Evolutionary conservation across 1,284 basidiomycete species (phyloP).

Genomic region (Coniferiporia sulphurascens): DNA sequence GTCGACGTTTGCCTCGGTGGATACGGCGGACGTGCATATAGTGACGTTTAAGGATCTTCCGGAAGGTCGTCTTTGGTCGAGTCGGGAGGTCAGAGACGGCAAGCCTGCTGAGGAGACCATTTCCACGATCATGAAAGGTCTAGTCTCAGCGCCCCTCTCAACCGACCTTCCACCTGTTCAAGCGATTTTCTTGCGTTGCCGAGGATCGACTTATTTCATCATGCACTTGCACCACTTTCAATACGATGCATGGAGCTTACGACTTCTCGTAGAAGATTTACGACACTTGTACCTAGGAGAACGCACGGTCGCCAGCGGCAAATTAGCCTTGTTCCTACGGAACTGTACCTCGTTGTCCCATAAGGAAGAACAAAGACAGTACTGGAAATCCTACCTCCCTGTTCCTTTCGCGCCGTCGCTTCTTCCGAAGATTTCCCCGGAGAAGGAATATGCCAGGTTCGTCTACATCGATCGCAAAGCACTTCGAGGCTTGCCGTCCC

Average conservation of each 20-base stretch:
- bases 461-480: conserved; percentile 24
- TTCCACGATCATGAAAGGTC: conserved; percentile 29
- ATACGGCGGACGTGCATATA: conserved; percentile 29
- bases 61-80: conserved; percentile 20
- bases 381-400: conserved; percentile 37
- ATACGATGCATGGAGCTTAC: conserved; percentile 47
- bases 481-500: conserved; percentile 21
- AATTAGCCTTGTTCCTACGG: conserved; percentile 32
- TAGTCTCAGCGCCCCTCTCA: conserved; percentile 34
- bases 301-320: conserved; percentile 16
- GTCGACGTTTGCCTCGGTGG: conserved; percentile 37
- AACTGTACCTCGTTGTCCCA: conserved; percentile 25
- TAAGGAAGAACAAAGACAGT: conserved; percentile 32
- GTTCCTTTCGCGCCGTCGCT: conserved; percentile 26
- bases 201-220: conserved; percentile 31
- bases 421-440: conserved; percentile 27
- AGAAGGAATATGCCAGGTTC: conserved; percentile 17
- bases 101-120: conserved; percentile 23
- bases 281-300: conserved; percentile 30
- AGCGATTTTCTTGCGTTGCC: conserved; percentile 31
- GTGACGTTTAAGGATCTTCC: conserved; percentile 33
- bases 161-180: conserved; percentile 31
- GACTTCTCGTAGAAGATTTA: conserved; percentile 39
- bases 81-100: conserved; percentile 24
- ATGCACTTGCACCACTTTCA: conserved; percentile 47